A percentile compares a stretch with the other conserved stretches of the same genome.
These are phyloP conservation scores for Teunomyces stri DNA, from an alignment of 805 yeast genomes.

Conservation along the genomic window DNA sequence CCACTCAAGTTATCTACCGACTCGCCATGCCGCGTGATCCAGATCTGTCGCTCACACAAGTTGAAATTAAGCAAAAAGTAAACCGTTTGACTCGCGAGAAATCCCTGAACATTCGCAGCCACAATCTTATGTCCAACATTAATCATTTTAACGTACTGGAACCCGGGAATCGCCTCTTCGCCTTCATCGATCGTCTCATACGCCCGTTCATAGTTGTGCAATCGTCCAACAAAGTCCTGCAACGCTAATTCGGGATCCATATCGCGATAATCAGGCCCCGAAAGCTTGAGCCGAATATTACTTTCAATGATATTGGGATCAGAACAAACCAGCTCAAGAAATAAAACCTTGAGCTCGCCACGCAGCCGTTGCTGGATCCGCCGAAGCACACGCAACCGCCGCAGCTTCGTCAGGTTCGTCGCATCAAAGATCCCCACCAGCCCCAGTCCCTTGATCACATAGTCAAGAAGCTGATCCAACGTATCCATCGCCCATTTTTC, in stretches of 20 bases:
- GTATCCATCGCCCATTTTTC: conserved; percentile 98
- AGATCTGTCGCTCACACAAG: conserved; percentile 82
- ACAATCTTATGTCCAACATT: conserved; percentile 94
- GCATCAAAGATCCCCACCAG: conserved; percentile 92
- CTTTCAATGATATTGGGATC: conserved; percentile 76
- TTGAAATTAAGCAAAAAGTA: conserved; percentile 84
- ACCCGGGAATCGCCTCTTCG: conserved; percentile 61
- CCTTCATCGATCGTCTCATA: conserved; percentile 86
- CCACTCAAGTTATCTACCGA: conserved; percentile 82
- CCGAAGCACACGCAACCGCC: conserved; percentile 58
- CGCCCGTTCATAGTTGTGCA: conserved; percentile 80
- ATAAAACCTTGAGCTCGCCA: conserved; percentile 72
- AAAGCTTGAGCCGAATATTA: conserved; percentile 78
- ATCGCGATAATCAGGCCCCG: conserved; percentile 88
- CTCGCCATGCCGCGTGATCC: conserved; percentile 96
- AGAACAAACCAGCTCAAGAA: conserved; percentile 83
- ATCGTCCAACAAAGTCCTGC: conserved; percentile 76
- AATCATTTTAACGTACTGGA: conserved; percentile 91
- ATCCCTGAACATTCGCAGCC: conserved; percentile 83
- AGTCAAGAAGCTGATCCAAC: conserved; percentile 76
- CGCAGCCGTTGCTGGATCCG: conserved; percentile 55
- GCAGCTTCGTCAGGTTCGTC: conserved; percentile 68
- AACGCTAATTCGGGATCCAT: conserved; percentile 83
- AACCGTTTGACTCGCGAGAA: conserved; percentile 88
- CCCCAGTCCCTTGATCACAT: conserved; percentile 76